These are phyloP conservation scores for Aristolochia californica DNA, from an alignment of 164 flowering plant species.

Conservation along the genomic window DNA sequence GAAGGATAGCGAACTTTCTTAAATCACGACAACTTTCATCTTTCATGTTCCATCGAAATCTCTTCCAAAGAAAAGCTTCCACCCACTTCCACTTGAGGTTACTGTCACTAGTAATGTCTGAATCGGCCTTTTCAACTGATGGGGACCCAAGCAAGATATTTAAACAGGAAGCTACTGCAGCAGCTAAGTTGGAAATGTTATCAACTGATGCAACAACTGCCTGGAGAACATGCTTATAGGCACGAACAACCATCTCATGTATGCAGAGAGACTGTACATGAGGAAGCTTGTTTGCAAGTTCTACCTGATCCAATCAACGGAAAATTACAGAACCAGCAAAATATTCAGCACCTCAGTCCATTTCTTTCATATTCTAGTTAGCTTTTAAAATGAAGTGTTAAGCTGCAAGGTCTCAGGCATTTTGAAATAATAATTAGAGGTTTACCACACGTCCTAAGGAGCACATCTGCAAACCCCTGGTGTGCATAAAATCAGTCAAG, in stretches of 20 bases:
- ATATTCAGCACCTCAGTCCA: no score
- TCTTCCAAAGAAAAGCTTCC: slow-evolving; percentile 60
- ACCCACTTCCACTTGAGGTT: slow-evolving; percentile 78
- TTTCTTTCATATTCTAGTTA: no score
- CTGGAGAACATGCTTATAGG: slow-evolving; percentile 78
- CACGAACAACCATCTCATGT: slow-evolving; percentile 92
- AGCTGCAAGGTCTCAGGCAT: no score
- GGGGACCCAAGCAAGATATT: slow-evolving; percentile 71
- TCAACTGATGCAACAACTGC: slow-evolving; percentile 74
- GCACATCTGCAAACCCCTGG: slow-evolving; percentile 79
- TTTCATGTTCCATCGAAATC: slow-evolving; percentile 71
- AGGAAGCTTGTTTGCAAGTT: slow-evolving; percentile 91
- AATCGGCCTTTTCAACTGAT: slow-evolving; percentile 28
- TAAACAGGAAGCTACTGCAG: slow-evolving; percentile 58
- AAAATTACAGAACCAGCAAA: not conserved
- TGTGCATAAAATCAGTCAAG: slow-evolving; percentile 94
- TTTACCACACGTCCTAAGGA: slow-evolving; percentile 89
- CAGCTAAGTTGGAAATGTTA: slow-evolving; percentile 47
- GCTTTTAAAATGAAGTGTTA: no score
- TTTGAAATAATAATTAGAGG: not conserved
- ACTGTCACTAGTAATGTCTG: slow-evolving; percentile 24
- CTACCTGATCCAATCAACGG: slow-evolving; percentile 39
- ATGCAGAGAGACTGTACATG: slow-evolving; percentile 91
- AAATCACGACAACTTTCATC: slow-evolving; percentile 38
- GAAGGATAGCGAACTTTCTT: slow-evolving; percentile 75